Percentiles rank a stretch among this genome's conserved stretches.
phyloP scores from a whole-genome alignment of 2,329 filamentous ascomycete species.

The Verticillium nubilum region DNA sequence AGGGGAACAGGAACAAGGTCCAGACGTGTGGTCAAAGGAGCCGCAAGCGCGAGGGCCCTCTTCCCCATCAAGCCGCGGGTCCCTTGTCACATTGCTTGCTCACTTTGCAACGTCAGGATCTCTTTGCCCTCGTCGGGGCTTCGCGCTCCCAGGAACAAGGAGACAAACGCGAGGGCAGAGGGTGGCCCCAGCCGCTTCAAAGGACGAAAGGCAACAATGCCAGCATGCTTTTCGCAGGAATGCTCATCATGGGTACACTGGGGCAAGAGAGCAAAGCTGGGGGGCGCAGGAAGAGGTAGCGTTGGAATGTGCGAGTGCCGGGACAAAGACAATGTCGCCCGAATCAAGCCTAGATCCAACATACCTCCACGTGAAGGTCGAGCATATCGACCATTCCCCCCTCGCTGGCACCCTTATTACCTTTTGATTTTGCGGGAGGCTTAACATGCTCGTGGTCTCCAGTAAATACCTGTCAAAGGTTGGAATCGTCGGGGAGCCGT shows the following conservation, averaged over 20 bases:
- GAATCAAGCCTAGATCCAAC: slow-evolving; percentile 19
- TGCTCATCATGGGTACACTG: background rate
- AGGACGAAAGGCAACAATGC: slow-evolving; percentile 16
- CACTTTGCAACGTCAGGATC: slow-evolving; percentile 1
- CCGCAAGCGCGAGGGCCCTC: background rate
- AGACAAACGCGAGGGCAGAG: slow-evolving; percentile 1
- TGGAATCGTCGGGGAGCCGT: background rate
- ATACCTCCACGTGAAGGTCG: background rate
- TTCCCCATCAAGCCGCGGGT: background rate
- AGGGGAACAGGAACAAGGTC: background rate
- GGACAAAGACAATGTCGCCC: slow-evolving; percentile 32
- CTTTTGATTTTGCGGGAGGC: background rate
- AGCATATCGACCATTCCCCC: background rate
- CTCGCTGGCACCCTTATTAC: background rate
- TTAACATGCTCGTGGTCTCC: background rate
- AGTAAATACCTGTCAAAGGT: background rate
- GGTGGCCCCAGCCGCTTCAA: background rate
- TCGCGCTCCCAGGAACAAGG: background rate
- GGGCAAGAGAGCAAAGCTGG: background rate
- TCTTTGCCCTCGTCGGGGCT: slow-evolving; percentile 4
- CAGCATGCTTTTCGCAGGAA: slow-evolving; percentile 16
- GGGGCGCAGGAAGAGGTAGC: background rate
- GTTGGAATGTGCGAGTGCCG: slow-evolving; percentile 16
- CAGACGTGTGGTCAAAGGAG: background rate
- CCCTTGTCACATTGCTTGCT: background rate